These are phyloP conservation scores for Arthrobotrys sinensis DNA, from an alignment of 2,329 filamentous ascomycete genomes.

Conservation along the genomic window DNA sequence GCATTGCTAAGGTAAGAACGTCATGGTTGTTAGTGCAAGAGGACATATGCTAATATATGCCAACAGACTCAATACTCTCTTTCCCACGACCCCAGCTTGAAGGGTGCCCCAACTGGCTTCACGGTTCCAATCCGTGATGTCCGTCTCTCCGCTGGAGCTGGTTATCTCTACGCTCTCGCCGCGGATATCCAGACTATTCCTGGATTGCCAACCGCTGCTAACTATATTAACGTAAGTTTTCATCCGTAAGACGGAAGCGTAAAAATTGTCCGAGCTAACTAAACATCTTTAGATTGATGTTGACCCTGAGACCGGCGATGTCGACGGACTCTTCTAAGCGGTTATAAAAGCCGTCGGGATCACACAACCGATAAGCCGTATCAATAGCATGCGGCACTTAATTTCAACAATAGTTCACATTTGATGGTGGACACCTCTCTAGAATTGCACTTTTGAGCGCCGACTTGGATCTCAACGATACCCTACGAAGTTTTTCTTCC, in stretches of 20 bases:
- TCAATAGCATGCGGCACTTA: conserved; percentile 10
- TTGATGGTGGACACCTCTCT: conserved; percentile 30
- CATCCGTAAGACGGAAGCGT: not conserved
- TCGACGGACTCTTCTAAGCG: conserved; percentile 86
- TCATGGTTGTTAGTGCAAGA: not conserved
- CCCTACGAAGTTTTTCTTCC: conserved; percentile 32
- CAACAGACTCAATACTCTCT: conserved; percentile 89
- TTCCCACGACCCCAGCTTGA: conserved; percentile 90
- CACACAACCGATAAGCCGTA: conserved; percentile 1
- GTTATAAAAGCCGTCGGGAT: not conserved
- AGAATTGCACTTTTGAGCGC: conserved; percentile 32
- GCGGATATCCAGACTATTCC: conserved; percentile 99
- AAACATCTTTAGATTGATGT: conserved; percentile 71
- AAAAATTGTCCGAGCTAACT: not conserved
- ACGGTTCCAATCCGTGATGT: conserved; percentile 96
- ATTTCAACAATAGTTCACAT: conserved; percentile 57
- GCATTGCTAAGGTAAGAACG: conserved; percentile 79
- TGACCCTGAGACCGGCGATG: conserved; percentile 85
- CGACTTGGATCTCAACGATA: conserved; percentile 61
- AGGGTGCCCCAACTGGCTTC: conserved; percentile 95
- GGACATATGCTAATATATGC: conserved; percentile 3
- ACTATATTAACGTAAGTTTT: conserved; percentile 55
- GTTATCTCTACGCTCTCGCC: conserved; percentile 93
- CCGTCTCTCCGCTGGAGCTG: conserved; percentile 91
- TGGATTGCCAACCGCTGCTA: conserved; percentile 66